phyloP scores from a whole-genome alignment of 495 filamentous ascomycete genomes.

The Xylaria grammica region DNA sequence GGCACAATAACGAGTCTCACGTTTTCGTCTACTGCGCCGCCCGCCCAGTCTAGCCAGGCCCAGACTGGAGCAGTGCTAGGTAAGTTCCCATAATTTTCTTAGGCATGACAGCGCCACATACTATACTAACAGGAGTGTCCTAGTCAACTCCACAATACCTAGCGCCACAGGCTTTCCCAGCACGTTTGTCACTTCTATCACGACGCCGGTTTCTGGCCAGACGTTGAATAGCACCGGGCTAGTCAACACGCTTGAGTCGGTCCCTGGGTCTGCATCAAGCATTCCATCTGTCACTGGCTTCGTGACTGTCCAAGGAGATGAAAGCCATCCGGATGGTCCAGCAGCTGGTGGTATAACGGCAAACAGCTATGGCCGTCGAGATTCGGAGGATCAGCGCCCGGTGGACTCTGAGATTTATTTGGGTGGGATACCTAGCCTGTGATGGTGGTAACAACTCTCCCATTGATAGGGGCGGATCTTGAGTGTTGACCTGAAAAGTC shows the following conservation, averaged over 20 bases:
- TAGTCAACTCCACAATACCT: conserved; percentile 13
- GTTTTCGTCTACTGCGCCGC: not conserved
- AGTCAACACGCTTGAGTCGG: conserved; percentile 1
- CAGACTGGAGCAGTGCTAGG: conserved; percentile 10
- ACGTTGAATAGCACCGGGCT: conserved; percentile 24
- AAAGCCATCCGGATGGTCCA: not conserved
- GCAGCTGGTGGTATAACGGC: not conserved
- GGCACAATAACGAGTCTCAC: conserved; percentile 7
- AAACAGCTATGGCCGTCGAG: conserved; percentile 2
- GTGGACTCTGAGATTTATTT: not conserved
- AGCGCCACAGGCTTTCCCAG: conserved; percentile 22
- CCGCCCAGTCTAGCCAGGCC: not conserved
- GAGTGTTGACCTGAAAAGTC: conserved; percentile 12
- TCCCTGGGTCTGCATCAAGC: conserved; percentile 8
- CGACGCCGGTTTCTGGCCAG: conserved; percentile 21
- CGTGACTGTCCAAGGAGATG: not conserved
- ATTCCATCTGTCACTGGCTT: not conserved
- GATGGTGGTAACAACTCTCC: conserved; percentile 16
- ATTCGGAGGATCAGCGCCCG: conserved; percentile 4
- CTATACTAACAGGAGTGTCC: not conserved
- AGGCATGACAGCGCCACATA: not conserved
- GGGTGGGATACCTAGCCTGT: not conserved
- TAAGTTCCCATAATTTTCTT: conserved; percentile 12
- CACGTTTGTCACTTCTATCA: conserved; percentile 37
- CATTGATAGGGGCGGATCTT: conserved; percentile 1